Base-by-base conservation (phyloP, 2,329 filamentous ascomycete genomes). In the Fusarium poae region DNA sequence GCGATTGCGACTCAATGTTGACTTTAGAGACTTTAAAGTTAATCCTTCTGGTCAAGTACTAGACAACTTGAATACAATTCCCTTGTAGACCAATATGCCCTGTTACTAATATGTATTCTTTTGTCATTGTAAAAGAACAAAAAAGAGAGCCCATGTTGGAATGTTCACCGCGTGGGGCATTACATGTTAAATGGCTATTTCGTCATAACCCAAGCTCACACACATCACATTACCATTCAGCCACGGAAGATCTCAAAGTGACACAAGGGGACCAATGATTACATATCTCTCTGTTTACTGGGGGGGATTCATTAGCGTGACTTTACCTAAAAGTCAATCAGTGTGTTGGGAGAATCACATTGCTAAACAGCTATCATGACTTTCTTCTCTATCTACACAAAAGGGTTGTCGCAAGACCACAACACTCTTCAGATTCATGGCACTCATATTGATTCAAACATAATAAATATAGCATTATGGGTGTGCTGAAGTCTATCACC, bases 151-250 rank as follows among this genome's bases (percentile, higher is more conserved):
- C 12, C 42, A 20, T 20, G 3, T 37, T 16, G 29, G 39, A 46
- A 45, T 42, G 34, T n/a, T 50, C 30, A 42, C 23, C 7, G n/a
- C 52, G 45, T 65, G 60, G 62, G 60, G 62, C 55, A 30, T 46
- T 49, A 18, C 25, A 37, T 35, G 20, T 44, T 39, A 21, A 29
- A 49, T 40, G 53, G 9, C 25, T 29, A 73, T 74, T 74, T 74
- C 71, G 69, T 73, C 71, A 73, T 74, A 62, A 62, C 45, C 45
- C 21, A 20, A 40, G 34, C 35, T 59, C 53, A 42, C 13, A 58
- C 53, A 42, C 13, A 58, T 64, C 34, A 15, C 23, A 37, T 43
- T 10, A 15, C 35, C n/a, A n/a, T 40, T 39, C 25, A 37, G 45
- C 30, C 34, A 40, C 44, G 37, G 39, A 45, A 45, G 10, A 21